Evolutionary conservation across 2,329 filamentous ascomycete species (phyloP), one percentile per base, ranked within the genome.

Genomic region (Anthostomella pinea): DNA sequence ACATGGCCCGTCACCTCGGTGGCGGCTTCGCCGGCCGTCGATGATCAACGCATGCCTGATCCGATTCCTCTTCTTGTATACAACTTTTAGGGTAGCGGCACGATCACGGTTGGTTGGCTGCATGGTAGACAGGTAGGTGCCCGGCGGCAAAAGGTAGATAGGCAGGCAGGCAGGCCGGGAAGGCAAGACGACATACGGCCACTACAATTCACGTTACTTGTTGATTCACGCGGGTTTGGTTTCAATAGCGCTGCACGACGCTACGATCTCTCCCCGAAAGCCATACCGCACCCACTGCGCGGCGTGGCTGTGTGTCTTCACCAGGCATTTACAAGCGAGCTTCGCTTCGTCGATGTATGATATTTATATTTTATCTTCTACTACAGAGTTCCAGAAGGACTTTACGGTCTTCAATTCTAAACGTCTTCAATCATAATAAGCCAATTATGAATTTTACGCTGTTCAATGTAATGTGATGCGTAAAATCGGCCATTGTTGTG

Each of bases 1-100:
- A 54, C 45, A 35, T 48, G 20, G 45, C 49, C 32, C 48, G 53
- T 18, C 47, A 54, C 40, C 13, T 30, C 18, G 40, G 45, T 14
- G 24, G 24, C 11, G 24, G 24, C 5, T 31, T 22, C 8, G 30
- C 17, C 4, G 30, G 18, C 6, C 18, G 29, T 21, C 18, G 11
- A 8, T 13, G 29, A 20, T 17, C 29, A 13, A 6, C n/a, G 21
- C 5, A 10, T 6, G 24, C 24, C 15, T 6, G n/a, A 26, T 6
- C 6, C 11, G 5, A 13, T 13, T 13, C 24, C 27, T 28, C 24
- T 46, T 46, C 40, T 46, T 44, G 8, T 40, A 39, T 32, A 37
- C 37, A 29, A 26, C 25, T 19, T 40, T 29, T 18, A 39, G 35
- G 38, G 38, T 27, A 37, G 33, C 33, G 44, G 44, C 44, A 35